phyloP scores from a whole-genome alignment of 169 alveolate genomes.

The Toxoplasma gondii region DNA sequence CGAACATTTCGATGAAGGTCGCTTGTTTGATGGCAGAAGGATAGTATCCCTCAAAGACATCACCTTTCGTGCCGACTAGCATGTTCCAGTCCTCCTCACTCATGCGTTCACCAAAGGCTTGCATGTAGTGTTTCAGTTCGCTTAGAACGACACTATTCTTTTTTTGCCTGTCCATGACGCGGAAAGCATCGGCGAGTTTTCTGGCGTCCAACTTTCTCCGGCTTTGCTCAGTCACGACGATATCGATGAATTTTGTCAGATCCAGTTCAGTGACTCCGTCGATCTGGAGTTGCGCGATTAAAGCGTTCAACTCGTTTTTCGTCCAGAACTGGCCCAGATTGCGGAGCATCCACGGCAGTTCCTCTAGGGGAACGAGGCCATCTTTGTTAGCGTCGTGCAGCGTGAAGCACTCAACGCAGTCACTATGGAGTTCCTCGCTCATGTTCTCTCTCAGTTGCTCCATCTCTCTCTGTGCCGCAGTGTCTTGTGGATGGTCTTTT shows the following conservation, averaged over 20 bases:
- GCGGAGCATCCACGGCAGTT: constrained; percentile 25
- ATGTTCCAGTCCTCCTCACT: constrained; percentile 17
- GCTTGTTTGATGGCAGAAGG: background rate
- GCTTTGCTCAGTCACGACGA: background rate
- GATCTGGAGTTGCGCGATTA: background rate
- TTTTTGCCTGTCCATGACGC: background rate
- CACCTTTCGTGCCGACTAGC: background rate
- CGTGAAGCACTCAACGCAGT: constrained; percentile 21
- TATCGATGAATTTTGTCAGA: background rate
- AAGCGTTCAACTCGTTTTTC: background rate
- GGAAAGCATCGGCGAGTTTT: background rate
- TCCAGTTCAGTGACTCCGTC: background rate
- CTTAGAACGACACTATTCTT: background rate
- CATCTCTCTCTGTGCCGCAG: background rate
- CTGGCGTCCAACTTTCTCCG: constrained; percentile 10
- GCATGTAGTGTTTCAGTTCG: constrained; percentile 13
- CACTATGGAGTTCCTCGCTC: background rate
- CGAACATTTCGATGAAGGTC: background rate
- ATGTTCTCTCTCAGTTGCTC: background rate
- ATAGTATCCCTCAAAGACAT: background rate
- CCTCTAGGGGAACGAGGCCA: background rate
- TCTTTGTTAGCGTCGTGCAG: background rate
- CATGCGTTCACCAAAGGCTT: background rate
- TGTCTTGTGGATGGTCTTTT: too few relatives aligned
- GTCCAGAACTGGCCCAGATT: constrained; percentile 39